Base-by-base conservation (phyloP, 352 stramenopile species). In the Globisporangium orthogonon region DNA sequence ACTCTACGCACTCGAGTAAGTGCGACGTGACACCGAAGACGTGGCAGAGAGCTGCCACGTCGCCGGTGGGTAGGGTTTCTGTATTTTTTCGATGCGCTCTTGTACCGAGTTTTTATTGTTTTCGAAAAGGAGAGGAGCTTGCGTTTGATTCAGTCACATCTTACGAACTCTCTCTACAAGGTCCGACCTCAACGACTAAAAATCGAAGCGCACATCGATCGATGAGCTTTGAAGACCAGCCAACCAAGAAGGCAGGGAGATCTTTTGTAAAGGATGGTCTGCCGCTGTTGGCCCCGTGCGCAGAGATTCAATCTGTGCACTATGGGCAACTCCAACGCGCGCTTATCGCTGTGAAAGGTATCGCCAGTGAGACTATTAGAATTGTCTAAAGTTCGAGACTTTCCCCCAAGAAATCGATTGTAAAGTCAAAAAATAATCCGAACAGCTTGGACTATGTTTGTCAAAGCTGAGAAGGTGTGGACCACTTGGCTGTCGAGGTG, bases 11-110 rank as follows among this genome's bases (percentile, higher is more conserved):
- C 18, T 23, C 40, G 23, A 28, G 50, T 31, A 65, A 61, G 60
- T 65, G 23, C 60, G 60, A 56, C 18, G 39, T 65, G 60, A 65
- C 60, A 48, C 47, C 47, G 49, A 57, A 23, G 60, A 65, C 60
- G 60, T 65, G 60, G 60, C 60, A 60, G 50, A 49, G n/a, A 31
- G 44, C 35, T 7, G 9, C 35, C 4, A 30, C 40, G 31, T 56
- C 39, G 37, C 41, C 17, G 1, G 49, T 11, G 30, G 48, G 30
- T 40, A 49, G 17, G 44, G 15, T 48, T 48, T 29, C 23, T 11
- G 10, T 14, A 13, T 23, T 14, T 29, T 47, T 18, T 48, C 18
- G 28, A 37, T n/a, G 28, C 35, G 35, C 35, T 40, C 35, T 40
- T 40, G 35, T 40, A 37, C 4, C 4, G 33, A 37, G 33, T 37